phyloP scores from a whole-genome alignment of 352 stramenopile genomes.

The Phytophthora colocasiae region DNA sequence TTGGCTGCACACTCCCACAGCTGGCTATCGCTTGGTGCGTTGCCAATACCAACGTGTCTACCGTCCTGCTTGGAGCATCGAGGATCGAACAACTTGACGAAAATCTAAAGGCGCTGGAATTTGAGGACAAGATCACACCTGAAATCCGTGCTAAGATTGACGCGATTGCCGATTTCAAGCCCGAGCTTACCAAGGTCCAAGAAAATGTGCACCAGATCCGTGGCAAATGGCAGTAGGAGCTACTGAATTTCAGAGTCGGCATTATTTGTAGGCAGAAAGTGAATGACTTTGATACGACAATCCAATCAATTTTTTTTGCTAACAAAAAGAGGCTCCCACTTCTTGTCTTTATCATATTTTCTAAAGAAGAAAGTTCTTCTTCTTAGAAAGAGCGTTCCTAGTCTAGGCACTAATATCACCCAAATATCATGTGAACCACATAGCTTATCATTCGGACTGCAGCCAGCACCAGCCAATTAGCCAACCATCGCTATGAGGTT shows the following conservation, averaged over 20 bases:
- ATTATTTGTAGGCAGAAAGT: no score
- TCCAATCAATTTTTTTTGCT: no score
- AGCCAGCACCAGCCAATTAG: constrained; percentile 11
- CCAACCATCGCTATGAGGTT: constrained; percentile 64
- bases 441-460: neutral
- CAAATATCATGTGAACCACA: no score
- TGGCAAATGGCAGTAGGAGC: constrained; percentile 38
- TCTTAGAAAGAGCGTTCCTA: no score
- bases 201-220: constrained; percentile 40
- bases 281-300: no score
- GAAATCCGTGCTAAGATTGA: constrained; percentile 66
- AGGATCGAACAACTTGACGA: constrained; percentile 66
- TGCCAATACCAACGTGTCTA: constrained; percentile 67
- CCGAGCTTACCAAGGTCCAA: constrained; percentile 41
- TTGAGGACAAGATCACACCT: constrained; percentile 63
- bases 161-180: constrained; percentile 53
- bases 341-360: no score
- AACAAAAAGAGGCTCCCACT: no score
- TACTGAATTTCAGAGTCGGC: neutral
- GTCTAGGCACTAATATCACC: no score
- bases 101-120: constrained; percentile 54
- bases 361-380: no score
- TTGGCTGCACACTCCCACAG: constrained; percentile 58
- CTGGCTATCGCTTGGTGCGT: constrained; percentile 64
- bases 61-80: constrained; percentile 60